A percentile compares a stretch with the other conserved stretches of the same genome.
phyloP scores from a whole-genome alignment of 2,329 filamentous ascomycete genomes.

The Diaporthe citriasiana region DNA sequence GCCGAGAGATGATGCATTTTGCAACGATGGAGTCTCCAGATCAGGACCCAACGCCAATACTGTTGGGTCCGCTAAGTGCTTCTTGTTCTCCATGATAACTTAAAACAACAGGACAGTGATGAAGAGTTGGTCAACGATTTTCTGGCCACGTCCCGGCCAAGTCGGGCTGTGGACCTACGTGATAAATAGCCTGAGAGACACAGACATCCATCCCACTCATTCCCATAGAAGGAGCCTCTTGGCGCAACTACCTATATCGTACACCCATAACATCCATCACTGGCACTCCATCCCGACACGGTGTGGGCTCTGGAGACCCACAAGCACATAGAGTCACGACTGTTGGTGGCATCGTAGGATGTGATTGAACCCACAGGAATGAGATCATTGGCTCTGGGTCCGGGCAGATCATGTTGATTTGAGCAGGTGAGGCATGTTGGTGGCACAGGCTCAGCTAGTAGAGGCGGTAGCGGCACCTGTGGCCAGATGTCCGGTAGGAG shows the following conservation, averaged over 20 bases:
- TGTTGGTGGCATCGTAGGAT: not conserved
- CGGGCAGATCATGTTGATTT: not conserved
- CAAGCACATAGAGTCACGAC: not conserved
- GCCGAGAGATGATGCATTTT: slow-evolving; percentile 5
- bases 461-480: not conserved
- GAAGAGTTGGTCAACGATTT: not conserved
- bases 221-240: not conserved
- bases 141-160: not conserved
- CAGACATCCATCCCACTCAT: not conserved
- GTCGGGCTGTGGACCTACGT: not conserved
- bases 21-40: not conserved
- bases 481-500: not conserved
- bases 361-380: not conserved
- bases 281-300: not conserved
- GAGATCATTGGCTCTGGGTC: not conserved
- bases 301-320: not conserved
- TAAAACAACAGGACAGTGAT: not conserved
- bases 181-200: slow-evolving; percentile 8
- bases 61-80: not conserved
- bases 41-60: not conserved
- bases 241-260: not conserved
- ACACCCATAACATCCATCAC: not conserved
- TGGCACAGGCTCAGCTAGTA: not conserved
- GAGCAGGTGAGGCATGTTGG: not conserved
- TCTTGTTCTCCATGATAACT: not conserved